Evolutionary conservation across 768 basidiomycete species (phyloP), one percentile per base, ranked within the genome.

Genomic region (Gautieria morchelliformis): DNA sequence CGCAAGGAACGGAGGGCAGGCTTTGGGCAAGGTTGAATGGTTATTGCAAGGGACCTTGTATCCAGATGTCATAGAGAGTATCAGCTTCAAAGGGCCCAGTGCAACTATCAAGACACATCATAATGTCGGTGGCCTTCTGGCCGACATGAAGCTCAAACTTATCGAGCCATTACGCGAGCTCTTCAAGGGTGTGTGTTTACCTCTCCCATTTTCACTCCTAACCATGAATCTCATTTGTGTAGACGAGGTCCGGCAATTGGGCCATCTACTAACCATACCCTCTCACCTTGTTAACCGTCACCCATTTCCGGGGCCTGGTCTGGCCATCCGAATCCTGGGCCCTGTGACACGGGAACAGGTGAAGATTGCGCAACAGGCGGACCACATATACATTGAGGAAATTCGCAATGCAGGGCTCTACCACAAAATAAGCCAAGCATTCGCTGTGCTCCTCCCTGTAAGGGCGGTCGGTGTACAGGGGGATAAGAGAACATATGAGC

Each of bases 61-160:
- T 71, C 96, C 96, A 2, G 96, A 99, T 67, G 96, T 99, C 58
- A 99, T 98, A 68, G 96, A 99, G 76, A 92, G 89, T 68, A 96
- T 99, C 74, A 92, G 89, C 72, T 99, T 99, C 82, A 98, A 97
- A 73, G 96, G 96, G 2, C 96, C 96, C 0, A 92, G 89, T 62
- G 96, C 96, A 40, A 98, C 95, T 10, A 99, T 99, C 78, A 99
- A 99, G 78, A 98, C 96, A 2, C 96, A 99, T 69, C 96, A 98
- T 70, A 99, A 99, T 63, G 96, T 98, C 62, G 96, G 96, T 30
- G 95, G 95, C 3, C 75, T 99, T 52, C 78, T 97, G 60, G 89
- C 88, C 67, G 87, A 98, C 72, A 99, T 98, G 96, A 96, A 93
- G 71, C 80, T 99, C 64, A 98, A 98, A 75, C 79, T 99, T 51